phyloP scores from a whole-genome alignment of 2,329 filamentous ascomycete genomes.

The Geosmithia flava region DNA sequence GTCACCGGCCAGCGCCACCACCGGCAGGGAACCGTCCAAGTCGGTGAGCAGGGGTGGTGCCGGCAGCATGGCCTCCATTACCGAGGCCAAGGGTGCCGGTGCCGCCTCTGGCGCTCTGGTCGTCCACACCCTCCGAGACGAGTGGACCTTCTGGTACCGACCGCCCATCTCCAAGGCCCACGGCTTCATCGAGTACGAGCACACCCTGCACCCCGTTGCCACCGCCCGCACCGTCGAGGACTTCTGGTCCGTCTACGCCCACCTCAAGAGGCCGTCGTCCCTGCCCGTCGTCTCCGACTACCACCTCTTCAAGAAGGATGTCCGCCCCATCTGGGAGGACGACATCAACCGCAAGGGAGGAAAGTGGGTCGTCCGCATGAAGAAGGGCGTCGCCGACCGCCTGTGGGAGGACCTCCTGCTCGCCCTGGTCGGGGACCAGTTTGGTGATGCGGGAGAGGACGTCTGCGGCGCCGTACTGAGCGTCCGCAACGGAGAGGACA shows the following conservation, averaged over 20 bases:
- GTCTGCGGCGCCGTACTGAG: constrained; percentile 92
- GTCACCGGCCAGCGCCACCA: constrained; percentile 7
- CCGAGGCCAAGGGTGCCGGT: constrained; percentile 18
- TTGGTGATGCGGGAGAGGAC: constrained; percentile 83
- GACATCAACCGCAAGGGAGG: constrained; percentile 92
- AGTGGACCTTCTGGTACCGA: constrained; percentile 95
- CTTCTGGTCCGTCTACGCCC: constrained; percentile 80
- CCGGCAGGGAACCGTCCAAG: constrained; percentile 17
- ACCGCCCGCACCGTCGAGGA: constrained; percentile 73
- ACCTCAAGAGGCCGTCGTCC: constrained; percentile 78
- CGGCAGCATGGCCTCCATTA: constrained; percentile 28
- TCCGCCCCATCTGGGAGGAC: constrained; percentile 96
- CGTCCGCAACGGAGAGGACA: constrained; percentile 90
- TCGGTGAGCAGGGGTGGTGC: constrained; percentile 10
- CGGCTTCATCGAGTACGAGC: constrained; percentile 80
- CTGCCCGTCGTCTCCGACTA: constrained; percentile 93
- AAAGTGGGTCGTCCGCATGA: constrained; percentile 94
- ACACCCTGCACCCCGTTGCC: constrained; percentile 82
- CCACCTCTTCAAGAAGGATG: constrained; percentile 93
- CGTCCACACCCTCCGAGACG: constrained; percentile 56
- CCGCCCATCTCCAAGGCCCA: constrained; percentile 95
- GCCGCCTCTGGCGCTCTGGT: constrained; percentile 15
- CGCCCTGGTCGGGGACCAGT: constrained; percentile 87
- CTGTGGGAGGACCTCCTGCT: constrained; percentile 95
- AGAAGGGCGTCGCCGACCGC: constrained; percentile 92